Evolutionary conservation across 2,329 filamentous ascomycete genomes (phyloP).

Genomic region (Ophiocordyceps unilateralis): DNA sequence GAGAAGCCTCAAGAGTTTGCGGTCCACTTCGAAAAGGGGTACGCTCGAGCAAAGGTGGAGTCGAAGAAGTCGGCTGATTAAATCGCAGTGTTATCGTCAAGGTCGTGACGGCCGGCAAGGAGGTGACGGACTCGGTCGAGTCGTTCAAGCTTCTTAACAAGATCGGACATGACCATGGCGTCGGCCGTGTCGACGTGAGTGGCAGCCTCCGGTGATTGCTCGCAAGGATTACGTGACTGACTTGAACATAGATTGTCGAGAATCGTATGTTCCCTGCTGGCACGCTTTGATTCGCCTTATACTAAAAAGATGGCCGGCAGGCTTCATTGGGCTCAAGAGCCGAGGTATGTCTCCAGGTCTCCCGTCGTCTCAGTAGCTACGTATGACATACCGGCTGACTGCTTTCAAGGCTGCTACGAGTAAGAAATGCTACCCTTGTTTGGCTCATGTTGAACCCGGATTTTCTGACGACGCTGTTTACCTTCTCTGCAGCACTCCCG

Average conservation of each 20-base stretch:
- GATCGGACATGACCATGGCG: constrained; percentile 45
- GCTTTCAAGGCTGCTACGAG: neutral
- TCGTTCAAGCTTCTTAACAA: constrained; percentile 47
- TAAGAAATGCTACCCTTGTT: neutral
- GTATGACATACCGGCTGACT: neutral
- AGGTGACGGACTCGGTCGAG: constrained; percentile 33
- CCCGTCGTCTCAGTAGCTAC: neutral
- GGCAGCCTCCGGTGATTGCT: neutral
- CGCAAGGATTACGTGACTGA: neutral
- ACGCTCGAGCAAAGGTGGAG: neutral
- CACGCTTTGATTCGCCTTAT: no score
- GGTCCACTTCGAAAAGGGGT: constrained; percentile 44
- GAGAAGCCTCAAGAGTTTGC: constrained; percentile 47
- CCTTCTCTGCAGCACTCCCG: neutral
- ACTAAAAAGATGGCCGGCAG: neutral
- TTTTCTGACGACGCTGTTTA: neutral
- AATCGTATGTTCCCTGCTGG: constrained; percentile 6
- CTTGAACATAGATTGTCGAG: constrained; percentile 24
- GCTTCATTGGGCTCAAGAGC: constrained; percentile 2
- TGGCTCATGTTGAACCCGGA: neutral
- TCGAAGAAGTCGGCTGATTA: neutral
- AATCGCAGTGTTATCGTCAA: constrained; percentile 38
- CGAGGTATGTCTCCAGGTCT: neutral
- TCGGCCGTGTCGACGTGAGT: constrained; percentile 40
- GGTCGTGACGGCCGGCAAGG: constrained; percentile 31